A percentile compares a stretch with the other conserved stretches of the same genome.
These are phyloP conservation scores for Metschnikowia lunata DNA, from an alignment of 805 yeast species.

Conservation along the genomic window DNA sequence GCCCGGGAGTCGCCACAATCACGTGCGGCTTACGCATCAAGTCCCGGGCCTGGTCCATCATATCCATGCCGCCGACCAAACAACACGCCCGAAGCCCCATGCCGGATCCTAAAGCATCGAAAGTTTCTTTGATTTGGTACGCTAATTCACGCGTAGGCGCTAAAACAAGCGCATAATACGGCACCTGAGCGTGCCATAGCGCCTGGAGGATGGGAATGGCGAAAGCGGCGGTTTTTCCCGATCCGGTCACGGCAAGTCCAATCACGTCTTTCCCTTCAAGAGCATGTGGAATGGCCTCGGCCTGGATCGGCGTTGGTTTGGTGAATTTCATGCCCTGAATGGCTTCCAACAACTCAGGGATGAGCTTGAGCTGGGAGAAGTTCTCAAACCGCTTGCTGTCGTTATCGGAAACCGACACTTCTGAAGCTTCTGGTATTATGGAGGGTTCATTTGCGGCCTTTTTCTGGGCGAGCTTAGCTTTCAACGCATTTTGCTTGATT, in stretches of 20 bases:
- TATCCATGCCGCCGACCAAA: constrained; percentile 96
- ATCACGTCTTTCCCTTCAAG: constrained; percentile 87
- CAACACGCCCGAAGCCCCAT: constrained; percentile 93
- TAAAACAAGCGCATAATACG: constrained; percentile 83
- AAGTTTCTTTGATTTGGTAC: constrained; percentile 86
- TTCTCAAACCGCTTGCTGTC: constrained; percentile 26
- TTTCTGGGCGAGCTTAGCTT: constrained; percentile 16
- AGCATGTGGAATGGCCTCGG: constrained; percentile 87
- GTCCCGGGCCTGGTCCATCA: constrained; percentile 96
- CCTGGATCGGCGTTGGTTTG: constrained; percentile 91
- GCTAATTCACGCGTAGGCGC: constrained; percentile 87
- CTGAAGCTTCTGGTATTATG: constrained; percentile 15
- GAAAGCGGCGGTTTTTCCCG: constrained; percentile 98
- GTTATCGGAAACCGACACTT: constrained; percentile 12
- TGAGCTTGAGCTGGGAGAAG: constrained; percentile 57
- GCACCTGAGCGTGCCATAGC: constrained; percentile 82
- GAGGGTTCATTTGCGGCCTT: constrained; percentile 13
- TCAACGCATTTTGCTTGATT: constrained; percentile 38
- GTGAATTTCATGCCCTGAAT: constrained; percentile 68
- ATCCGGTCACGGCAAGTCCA: constrained; percentile 96
- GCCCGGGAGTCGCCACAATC: constrained; percentile 92
- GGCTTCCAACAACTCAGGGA: constrained; percentile 78
- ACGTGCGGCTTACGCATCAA: constrained; percentile 91
- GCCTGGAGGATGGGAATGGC: constrained; percentile 93
- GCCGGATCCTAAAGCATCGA: constrained; percentile 83